phyloP scores from a whole-genome alignment of 148 eudicot genomes.

The Fagopyrum homotropicum region DNA sequence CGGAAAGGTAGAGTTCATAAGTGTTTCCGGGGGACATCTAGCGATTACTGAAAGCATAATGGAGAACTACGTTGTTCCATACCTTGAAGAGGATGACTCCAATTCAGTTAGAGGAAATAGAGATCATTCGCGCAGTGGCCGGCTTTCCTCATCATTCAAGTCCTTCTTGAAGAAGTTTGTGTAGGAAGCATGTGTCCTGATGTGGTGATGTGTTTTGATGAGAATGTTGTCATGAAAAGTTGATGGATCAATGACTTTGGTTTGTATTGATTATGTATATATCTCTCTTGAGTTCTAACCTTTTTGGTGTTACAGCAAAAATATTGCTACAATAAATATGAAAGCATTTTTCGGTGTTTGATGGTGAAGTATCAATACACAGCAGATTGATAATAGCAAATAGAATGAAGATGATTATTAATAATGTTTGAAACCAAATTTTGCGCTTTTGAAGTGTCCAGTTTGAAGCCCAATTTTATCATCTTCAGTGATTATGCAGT shows the following conservation, averaged over 20 bases:
- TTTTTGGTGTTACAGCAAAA: no score
- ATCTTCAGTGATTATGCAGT: no score
- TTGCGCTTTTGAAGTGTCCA: no score
- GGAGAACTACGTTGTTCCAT: constrained; percentile 29
- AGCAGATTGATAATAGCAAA: no score
- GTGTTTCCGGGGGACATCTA: constrained; percentile 32
- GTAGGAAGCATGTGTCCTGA: not conserved
- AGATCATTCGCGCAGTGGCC: not conserved
- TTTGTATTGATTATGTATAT: not conserved
- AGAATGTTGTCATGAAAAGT: not conserved
- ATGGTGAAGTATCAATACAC: no score
- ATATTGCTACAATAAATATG: no score
- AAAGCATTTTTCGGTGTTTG: no score
- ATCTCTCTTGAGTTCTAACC: not conserved
- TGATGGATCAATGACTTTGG: not conserved
- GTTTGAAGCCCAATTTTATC: no score
- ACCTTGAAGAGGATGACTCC: constrained; percentile 17
- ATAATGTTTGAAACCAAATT: no score
- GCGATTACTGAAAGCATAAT: constrained; percentile 24
- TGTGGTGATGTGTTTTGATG: not conserved
- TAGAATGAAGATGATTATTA: no score
- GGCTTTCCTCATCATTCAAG: not conserved
- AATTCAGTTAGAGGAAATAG: not conserved
- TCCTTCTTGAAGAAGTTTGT: not conserved
- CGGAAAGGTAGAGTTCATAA: constrained; percentile 44